Evolutionary conservation across 345 rosid species (phyloP).

Genomic region (Hevea brasiliensis): DNA sequence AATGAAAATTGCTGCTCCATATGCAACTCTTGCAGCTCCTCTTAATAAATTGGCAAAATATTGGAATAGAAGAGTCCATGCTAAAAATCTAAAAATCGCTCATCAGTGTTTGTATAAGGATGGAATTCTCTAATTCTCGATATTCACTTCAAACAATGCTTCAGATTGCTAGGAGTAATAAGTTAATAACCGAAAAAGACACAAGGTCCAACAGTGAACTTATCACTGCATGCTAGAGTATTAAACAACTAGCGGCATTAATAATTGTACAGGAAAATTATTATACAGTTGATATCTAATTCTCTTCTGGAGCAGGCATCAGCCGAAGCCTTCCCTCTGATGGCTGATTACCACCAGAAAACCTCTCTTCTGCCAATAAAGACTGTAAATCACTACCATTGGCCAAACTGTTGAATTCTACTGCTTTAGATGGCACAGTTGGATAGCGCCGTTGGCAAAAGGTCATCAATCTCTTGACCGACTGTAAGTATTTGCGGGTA

Average conservation of each 20-base stretch:
- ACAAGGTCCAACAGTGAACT: background rate
- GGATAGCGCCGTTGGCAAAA: constrained; percentile 95
- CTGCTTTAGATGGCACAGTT: constrained; percentile 87
- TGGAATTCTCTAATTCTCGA: background rate
- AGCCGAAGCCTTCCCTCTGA: constrained; percentile 64
- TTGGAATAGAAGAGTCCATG: background rate
- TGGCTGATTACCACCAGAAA: constrained; percentile 41
- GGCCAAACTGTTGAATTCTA: constrained; percentile 96
- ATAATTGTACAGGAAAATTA: background rate
- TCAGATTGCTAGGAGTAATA: background rate
- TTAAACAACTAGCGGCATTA: background rate
- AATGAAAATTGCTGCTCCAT: background rate
- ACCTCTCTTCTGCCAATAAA: constrained; percentile 72
- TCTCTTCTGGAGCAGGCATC: constrained; percentile 67
- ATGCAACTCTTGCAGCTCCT: no score
- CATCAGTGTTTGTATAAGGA: no score
- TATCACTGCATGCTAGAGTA: background rate
- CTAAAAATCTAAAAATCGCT: background rate
- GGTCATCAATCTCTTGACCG: constrained; percentile 90
- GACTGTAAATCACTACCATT: constrained; percentile 93
- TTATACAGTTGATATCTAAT: constrained; percentile 29
- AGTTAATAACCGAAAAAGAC: background rate
- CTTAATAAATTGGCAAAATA: no score
- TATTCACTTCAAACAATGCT: background rate
- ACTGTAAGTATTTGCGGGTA: constrained; percentile 92